These are phyloP conservation scores for Helianthus annuus DNA, from an alignment of 129 eudicot species.

Conservation along the genomic window DNA sequence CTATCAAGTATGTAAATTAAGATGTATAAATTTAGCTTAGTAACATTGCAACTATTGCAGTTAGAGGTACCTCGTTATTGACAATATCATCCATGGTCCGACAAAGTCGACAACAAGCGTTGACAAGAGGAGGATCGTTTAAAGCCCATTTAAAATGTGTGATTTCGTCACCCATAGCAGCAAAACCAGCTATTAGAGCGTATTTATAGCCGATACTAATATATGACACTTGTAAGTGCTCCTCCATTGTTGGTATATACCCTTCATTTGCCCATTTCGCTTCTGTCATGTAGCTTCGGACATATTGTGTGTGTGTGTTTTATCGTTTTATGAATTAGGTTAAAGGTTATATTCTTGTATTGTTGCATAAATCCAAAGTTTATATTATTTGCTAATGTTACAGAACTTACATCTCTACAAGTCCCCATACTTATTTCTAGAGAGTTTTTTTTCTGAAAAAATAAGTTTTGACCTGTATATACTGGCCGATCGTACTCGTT, in stretches of 20 bases:
- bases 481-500: no score
- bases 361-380: no score
- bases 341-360: no score
- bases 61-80: background rate
- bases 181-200: background rate
- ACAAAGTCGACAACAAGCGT: constrained; percentile 1
- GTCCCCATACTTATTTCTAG: no score
- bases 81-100: constrained; percentile 9
- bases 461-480: no score
- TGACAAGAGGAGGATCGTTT: background rate
- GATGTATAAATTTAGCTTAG: no score
- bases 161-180: constrained; percentile 11
- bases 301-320: no score
- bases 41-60: background rate
- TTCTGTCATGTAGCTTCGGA: constrained; percentile 2
- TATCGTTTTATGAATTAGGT: no score
- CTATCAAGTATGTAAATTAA: no score
- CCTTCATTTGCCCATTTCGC: background rate
- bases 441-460: no score
- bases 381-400: no score
- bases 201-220: background rate
- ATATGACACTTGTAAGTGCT: background rate
- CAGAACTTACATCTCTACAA: no score
- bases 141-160: constrained; percentile 10
- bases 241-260: constrained; percentile 1